Conservation (phyloP, 176 grass and related monocot species). For the Rhipidocladum racemiflorum region DNA sequence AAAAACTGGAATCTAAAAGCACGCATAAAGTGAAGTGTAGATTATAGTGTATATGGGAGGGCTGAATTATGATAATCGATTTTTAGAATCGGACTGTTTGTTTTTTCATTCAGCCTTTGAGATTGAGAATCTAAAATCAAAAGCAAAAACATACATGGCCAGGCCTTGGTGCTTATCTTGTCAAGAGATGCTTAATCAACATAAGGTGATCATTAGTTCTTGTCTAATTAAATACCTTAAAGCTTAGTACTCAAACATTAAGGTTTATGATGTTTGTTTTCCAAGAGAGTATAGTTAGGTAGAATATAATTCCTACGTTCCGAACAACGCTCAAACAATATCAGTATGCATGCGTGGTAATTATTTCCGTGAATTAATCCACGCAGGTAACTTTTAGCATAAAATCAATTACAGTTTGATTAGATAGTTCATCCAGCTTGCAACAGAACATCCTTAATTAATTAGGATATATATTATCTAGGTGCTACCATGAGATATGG, state of each 20-base stretch:
- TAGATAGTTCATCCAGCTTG: neutral
- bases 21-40: no score
- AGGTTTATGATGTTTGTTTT: neutral
- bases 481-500: neutral
- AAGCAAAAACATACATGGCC: no score
- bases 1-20: no score
- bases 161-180: conserved; percentile 22
- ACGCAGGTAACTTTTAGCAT: neutral
- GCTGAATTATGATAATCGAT: no score
- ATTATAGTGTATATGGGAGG: no score
- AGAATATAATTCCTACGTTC: neutral
- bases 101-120: no score
- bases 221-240: no score
- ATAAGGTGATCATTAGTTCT: neutral
- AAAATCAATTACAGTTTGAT: neutral
- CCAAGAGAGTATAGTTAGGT: neutral
- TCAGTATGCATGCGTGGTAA: neutral
- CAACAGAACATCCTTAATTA: neutral
- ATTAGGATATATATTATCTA: neutral
- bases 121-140: no score
- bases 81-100: no score
- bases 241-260: neutral
- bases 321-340: neutral
- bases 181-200: neutral
- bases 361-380: neutral